phyloP scores from a whole-genome alignment of 2,329 filamentous ascomycete genomes.

The Ascochyta lentis region DNA sequence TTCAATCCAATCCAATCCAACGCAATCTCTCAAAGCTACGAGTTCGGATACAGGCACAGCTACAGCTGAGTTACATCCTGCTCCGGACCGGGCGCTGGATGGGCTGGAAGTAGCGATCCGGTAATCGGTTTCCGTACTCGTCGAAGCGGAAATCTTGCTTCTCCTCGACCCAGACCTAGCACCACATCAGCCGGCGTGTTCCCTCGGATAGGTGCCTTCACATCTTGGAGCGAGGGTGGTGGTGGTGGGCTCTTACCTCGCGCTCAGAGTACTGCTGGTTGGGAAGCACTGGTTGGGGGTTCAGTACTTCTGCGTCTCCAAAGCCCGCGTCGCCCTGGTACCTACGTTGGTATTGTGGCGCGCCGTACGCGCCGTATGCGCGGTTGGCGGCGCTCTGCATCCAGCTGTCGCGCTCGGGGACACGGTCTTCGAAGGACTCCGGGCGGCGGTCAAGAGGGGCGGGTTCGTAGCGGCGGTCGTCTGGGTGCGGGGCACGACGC shows the following conservation, averaged over 20 bases:
- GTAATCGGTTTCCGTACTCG: conserved; percentile 45
- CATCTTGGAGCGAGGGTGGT: not conserved
- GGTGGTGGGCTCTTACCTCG: conserved; percentile 35
- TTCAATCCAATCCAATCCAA: no score
- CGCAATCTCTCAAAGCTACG: not conserved
- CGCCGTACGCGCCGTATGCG: conserved; percentile 28
- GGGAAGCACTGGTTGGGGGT: conserved; percentile 47
- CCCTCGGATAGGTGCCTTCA: not conserved
- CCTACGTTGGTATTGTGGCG: conserved; percentile 42
- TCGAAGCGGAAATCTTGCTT: conserved; percentile 46
- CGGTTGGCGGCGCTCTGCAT: conserved; percentile 38
- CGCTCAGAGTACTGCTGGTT: conserved; percentile 37
- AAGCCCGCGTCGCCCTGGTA: conserved; percentile 46
- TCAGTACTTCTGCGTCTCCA: conserved; percentile 46
- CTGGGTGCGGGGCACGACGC: conserved; percentile 25
- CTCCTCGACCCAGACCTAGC: conserved; percentile 46
- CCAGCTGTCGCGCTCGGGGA: conserved; percentile 45
- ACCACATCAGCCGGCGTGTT: no score
- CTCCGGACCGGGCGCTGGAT: conserved; percentile 33
- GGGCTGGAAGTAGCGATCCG: conserved; percentile 36
- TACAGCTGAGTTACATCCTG: conserved; percentile 30
- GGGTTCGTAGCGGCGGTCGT: conserved; percentile 25
- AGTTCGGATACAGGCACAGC: not conserved
- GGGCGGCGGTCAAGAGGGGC: conserved; percentile 39
- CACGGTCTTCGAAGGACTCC: conserved; percentile 45